These are phyloP conservation scores for Plasmopara viticola DNA, from an alignment of 352 stramenopile species.

Conservation along the genomic window DNA sequence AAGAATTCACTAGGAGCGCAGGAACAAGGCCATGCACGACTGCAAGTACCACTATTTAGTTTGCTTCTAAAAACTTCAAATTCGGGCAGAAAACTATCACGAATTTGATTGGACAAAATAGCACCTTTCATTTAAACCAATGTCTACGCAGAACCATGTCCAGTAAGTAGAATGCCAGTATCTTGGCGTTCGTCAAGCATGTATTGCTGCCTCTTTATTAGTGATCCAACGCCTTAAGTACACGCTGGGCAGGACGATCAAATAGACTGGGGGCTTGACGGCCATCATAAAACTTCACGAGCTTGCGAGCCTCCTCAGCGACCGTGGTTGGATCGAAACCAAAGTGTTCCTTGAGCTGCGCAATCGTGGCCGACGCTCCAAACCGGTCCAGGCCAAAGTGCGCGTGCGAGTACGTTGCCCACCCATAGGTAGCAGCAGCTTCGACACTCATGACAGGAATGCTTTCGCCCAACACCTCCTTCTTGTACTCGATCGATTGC, in stretches of 20 bases:
- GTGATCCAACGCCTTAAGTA: constrained; percentile 57
- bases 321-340: constrained; percentile 95
- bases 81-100: too few relatives aligned
- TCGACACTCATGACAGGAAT: constrained; percentile 95
- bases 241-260: constrained; percentile 55
- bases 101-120: too few relatives aligned
- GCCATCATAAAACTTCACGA: constrained; percentile 91
- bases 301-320: constrained; percentile 82
- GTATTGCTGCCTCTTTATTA: constrained; percentile 18
- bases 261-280: constrained; percentile 64
- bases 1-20: constrained; percentile 5
- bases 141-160: too few relatives aligned
- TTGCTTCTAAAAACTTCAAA: too few relatives aligned
- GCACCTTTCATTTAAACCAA: too few relatives aligned
- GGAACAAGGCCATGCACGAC: constrained; percentile 15
- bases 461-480: constrained; percentile 90
- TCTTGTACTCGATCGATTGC: constrained; percentile 95
- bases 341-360: constrained; percentile 91
- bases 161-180: not conserved
- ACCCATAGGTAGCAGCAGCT: constrained; percentile 90
- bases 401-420: constrained; percentile 93
- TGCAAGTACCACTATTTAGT: not conserved
- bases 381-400: constrained; percentile 90
- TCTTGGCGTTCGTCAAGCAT: not conserved
- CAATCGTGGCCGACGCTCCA: constrained; percentile 82